Evolutionary conservation across 2,329 filamentous ascomycete species (phyloP), one percentile per base, ranked within the genome.

Genomic region (Fusarium sp.): DNA sequence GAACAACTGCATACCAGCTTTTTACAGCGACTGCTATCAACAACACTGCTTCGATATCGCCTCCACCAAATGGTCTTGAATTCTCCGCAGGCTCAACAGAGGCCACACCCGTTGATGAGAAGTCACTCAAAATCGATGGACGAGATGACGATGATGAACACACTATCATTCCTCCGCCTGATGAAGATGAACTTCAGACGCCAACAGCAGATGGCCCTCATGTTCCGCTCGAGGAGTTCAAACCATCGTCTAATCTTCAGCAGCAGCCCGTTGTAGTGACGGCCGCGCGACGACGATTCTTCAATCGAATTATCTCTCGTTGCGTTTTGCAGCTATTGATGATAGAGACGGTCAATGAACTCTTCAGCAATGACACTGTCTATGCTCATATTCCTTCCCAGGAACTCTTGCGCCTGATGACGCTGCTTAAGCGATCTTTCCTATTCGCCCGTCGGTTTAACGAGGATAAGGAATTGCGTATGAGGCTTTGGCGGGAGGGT

Each of bases 251-350:
- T 25, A 89, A 87, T 56, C 84, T 94, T 16, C 94, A 97, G 78
- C 93, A 96, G 79, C 93, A 97, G 63, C 93, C 95, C 0, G 88
- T 97, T 8, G 92, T 97, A 2, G 95, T 99, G 7, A 98, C 96
- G 2, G 93, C 94, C 4, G 94, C 96, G 1, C 92, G 96, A 27
- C 89, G 96, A 37, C 92, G 94, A 55, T 98, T 98, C 84, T 99
- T 99, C 86, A 99, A 99, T 82, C 93, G 95, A 73, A 99, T 99
- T 80, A 99, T 99, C 80, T 98, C 95, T 16, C 95, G 97, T 72
- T 99, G 96, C 78, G 97, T 99, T 6, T 85, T 99, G 11, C 97
- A 99, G 80, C 88, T 99, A 4, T 89, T 99, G 69, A 99, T 99
- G 94, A 99, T 99, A 74, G 97, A 99, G 80, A 99, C 97, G 0